Percentiles rank a stretch among this genome's conserved stretches.
These are phyloP conservation scores for Jatropha curcas DNA, from an alignment of 345 rosid genomes.

Conservation along the genomic window DNA sequence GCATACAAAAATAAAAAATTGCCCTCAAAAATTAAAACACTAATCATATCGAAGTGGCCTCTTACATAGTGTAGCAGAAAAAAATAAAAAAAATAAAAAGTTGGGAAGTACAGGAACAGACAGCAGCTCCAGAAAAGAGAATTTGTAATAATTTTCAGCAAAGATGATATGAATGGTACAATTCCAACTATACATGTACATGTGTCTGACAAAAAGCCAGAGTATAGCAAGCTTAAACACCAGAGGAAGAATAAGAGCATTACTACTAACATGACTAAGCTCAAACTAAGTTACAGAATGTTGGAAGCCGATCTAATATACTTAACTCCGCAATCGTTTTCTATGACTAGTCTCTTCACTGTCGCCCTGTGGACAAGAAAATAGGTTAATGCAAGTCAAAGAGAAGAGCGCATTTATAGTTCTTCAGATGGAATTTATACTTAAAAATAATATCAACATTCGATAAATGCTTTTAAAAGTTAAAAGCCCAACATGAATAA, in stretches of 20 bases:
- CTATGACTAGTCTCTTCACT: slow-evolving; percentile 74
- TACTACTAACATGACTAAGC: slow-evolving; percentile 34
- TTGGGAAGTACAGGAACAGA: slow-evolving; percentile 12
- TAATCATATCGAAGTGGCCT: too few relatives aligned
- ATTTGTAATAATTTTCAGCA: slow-evolving; percentile 29
- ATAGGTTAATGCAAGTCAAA: not conserved
- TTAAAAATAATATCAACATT: not conserved
- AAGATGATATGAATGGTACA: slow-evolving; percentile 42
- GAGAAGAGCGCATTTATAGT: not conserved
- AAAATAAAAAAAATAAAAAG: too few relatives aligned
- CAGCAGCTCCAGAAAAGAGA: slow-evolving; percentile 13
- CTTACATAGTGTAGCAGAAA: too few relatives aligned
- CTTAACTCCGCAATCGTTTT: slow-evolving; percentile 67
- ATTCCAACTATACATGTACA: slow-evolving; percentile 52
- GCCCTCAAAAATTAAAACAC: too few relatives aligned
- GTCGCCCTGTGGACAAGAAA: slow-evolving; percentile 54
- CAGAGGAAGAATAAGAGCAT: slow-evolving; percentile 26
- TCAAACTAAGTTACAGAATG: slow-evolving; percentile 40
- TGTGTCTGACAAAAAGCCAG: slow-evolving; percentile 30
- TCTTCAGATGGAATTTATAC: not conserved
- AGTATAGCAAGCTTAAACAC: slow-evolving; percentile 29
- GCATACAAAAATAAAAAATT: too few relatives aligned
- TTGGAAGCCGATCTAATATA: slow-evolving; percentile 35
- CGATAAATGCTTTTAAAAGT: not conserved
- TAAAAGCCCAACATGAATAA: not conserved